Percentiles rank a stretch among this genome's conserved stretches.
Evolutionary conservation across 495 filamentous ascomycete species (phyloP).

Genomic region (Lichenothelia convexa): DNA sequence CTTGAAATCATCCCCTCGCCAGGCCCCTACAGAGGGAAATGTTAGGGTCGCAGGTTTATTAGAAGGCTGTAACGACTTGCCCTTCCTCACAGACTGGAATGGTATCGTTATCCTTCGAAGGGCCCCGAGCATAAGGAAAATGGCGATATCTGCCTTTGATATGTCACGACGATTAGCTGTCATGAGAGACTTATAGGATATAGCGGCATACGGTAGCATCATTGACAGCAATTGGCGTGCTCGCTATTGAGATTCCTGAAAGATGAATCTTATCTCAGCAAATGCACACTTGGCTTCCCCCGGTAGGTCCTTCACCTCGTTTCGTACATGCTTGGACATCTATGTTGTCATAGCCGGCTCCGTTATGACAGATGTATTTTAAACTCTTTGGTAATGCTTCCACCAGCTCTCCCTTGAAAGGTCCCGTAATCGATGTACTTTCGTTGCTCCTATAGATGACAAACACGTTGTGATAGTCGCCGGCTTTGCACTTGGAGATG

Average conservation of each 20-base stretch:
- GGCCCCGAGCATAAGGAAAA: conserved; percentile 22
- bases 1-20: conserved; percentile 24
- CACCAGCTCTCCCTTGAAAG: conserved; percentile 18
- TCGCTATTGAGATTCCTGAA: conserved; percentile 15
- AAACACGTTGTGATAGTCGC: conserved; percentile 16
- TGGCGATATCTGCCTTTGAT: conserved; percentile 14
- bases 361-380: conserved; percentile 20
- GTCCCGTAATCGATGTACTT: conserved; percentile 17
- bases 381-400: conserved; percentile 13
- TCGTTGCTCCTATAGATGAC: conserved; percentile 22
- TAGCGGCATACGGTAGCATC: conserved; percentile 21
- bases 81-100: conserved; percentile 38
- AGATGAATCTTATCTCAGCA: too few relatives aligned
- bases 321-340: conserved; percentile 17
- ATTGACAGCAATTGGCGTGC: conserved; percentile 20
- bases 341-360: conserved; percentile 24
- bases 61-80: too few relatives aligned
- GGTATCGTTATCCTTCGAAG: conserved; percentile 40
- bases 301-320: too few relatives aligned
- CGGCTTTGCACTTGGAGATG: conserved; percentile 14
- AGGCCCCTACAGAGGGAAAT: too few relatives aligned
- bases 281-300: neutral
- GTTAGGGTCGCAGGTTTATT: too few relatives aligned
- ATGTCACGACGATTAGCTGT: too few relatives aligned
- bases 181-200: conserved; percentile 1